These are phyloP conservation scores for Scytalidium sp. DNA, from an alignment of 2,329 filamentous ascomycete species.

Conservation along the genomic window DNA sequence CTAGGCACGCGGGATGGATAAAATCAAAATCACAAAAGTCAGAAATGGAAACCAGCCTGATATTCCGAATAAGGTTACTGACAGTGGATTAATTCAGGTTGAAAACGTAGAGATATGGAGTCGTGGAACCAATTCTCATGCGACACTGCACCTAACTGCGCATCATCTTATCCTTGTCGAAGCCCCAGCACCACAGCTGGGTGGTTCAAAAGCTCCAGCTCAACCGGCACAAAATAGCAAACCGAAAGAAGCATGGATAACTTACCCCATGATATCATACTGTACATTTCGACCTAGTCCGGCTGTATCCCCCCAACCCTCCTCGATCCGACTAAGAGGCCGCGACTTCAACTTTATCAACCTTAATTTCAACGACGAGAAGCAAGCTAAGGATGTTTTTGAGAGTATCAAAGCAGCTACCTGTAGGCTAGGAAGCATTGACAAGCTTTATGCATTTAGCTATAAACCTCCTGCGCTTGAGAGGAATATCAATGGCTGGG, in stretches of 20 bases:
- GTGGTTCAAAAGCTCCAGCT: constrained; percentile 15
- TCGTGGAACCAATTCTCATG: constrained; percentile 53
- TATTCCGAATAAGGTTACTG: constrained; percentile 6
- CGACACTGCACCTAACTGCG: constrained; percentile 58
- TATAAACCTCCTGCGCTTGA: constrained; percentile 76
- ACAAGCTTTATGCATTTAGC: constrained; percentile 87
- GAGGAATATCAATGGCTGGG: constrained; percentile 74
- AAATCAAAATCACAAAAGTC: constrained; percentile 43
- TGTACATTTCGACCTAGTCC: constrained; percentile 77
- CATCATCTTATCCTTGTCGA: constrained; percentile 51
- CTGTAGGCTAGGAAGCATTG: constrained; percentile 77
- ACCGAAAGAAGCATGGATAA: constrained; percentile 81
- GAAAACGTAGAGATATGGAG: constrained; percentile 60
- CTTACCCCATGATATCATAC: constrained; percentile 85
- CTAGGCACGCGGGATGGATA: constrained; percentile 32
- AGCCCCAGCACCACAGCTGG: constrained; percentile 24
- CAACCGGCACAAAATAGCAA: constrained; percentile 37
- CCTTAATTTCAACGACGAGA: constrained; percentile 78
- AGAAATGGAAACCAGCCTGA: constrained; percentile 4
- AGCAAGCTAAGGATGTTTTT: constrained; percentile 77
- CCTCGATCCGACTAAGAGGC: constrained; percentile 82
- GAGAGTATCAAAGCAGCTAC: constrained; percentile 80
- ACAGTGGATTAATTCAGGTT: constrained; percentile 39
- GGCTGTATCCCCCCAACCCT: constrained; percentile 64
- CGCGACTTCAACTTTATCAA: constrained; percentile 93